Conservation (phyloP, 2,329 filamentous ascomycete genomes). For the Alternaria panax region DNA sequence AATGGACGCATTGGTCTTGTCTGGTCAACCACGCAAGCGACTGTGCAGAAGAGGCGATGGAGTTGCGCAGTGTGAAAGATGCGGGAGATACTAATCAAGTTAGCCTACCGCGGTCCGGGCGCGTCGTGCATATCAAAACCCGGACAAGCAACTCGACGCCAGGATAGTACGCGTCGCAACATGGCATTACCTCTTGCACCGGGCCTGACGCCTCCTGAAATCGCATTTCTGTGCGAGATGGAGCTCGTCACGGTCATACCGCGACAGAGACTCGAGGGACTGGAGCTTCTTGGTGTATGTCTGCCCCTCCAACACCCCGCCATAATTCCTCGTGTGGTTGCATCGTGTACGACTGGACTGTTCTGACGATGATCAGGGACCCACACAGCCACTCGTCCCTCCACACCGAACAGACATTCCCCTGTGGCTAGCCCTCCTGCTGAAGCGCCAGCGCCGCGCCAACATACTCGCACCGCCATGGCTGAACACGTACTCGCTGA, state of each 20-base stretch:
- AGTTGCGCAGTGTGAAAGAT: neutral
- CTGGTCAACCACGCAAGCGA: neutral
- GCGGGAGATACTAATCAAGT: conserved; percentile 21
- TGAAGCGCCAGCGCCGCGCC: conserved; percentile 91
- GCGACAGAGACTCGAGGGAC: conserved; percentile 84
- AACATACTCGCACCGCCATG: conserved; percentile 92
- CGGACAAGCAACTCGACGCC: conserved; percentile 18
- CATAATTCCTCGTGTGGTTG: conserved; percentile 14
- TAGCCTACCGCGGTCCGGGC: conserved; percentile 22
- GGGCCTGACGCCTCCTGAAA: conserved; percentile 82
- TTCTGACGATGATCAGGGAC: conserved; percentile 65
- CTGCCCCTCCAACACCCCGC: conserved; percentile 44
- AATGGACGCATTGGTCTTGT: conserved; percentile 28
- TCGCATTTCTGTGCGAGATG: conserved; percentile 97
- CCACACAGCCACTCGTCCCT: conserved; percentile 77
- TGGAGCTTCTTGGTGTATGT: conserved; percentile 85
- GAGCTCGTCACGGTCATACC: conserved; percentile 93
- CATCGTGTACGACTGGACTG: neutral
- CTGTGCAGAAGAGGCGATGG: conserved; percentile 1
- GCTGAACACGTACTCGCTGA: conserved; percentile 79
- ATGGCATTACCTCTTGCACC: conserved; percentile 70
- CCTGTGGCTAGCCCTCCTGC: conserved; percentile 91
- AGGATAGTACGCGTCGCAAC: conserved; percentile 32
- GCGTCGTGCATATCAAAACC: conserved; percentile 14
- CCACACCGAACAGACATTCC: conserved; percentile 81